A percentile compares a stretch with the other conserved stretches of the same genome.
These are phyloP conservation scores for Paraphaeosphaeria sporulosa DNA, from an alignment of 2,329 filamentous ascomycete genomes.

Conservation along the genomic window DNA sequence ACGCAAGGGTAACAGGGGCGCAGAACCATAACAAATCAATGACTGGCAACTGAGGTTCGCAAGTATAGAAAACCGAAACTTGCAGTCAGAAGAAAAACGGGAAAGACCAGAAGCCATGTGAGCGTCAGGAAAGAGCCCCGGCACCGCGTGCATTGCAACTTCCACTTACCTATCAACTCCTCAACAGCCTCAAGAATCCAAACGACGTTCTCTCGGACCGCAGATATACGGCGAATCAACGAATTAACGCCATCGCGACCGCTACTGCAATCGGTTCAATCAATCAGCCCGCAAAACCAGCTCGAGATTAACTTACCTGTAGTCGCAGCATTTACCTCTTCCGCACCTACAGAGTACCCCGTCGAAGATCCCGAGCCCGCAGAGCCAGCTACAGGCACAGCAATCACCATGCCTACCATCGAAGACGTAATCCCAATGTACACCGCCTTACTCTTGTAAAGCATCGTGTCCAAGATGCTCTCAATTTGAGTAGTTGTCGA, in stretches of 20 bases:
- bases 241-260: constrained; percentile 13
- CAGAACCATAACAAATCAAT: too few relatives aligned
- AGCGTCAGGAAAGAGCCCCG: too few relatives aligned
- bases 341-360: background rate
- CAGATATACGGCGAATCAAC: background rate
- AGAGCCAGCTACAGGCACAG: background rate
- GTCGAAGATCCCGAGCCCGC: background rate
- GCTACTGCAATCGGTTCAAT: background rate
- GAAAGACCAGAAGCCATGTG: too few relatives aligned
- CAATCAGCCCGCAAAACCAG: too few relatives aligned
- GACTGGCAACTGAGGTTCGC: too few relatives aligned
- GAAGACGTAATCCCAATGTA: constrained; percentile 21
- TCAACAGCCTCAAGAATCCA: too few relatives aligned
- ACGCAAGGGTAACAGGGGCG: too few relatives aligned
- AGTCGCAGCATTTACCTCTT: constrained; percentile 5
- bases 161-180: background rate
- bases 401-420: constrained; percentile 11
- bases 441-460: constrained; percentile 19
- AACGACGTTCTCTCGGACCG: background rate
- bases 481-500: constrained; percentile 20
- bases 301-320: constrained; percentile 1
- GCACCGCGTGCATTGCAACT: background rate
- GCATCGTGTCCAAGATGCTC: constrained; percentile 17
- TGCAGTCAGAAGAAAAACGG: background rate
- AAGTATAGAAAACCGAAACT: background rate